Evolutionary conservation across 2,329 filamentous ascomycete species (phyloP).

Genomic region (Pyricularia sp.): DNA sequence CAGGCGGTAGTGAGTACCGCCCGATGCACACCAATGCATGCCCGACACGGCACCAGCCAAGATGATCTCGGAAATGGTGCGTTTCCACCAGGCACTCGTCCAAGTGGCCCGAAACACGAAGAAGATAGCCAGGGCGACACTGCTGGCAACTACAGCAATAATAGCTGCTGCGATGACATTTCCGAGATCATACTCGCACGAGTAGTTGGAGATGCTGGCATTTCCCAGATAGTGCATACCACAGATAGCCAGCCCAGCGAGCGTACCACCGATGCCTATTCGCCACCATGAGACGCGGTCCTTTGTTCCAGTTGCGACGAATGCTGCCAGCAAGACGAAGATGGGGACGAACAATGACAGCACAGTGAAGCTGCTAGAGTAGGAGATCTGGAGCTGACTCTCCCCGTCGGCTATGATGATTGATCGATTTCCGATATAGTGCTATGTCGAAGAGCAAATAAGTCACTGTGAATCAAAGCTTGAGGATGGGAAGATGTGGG

Average conservation of each 20-base stretch:
- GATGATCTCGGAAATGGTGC: constrained; percentile 54
- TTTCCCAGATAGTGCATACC: constrained; percentile 90
- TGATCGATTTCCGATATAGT: constrained; percentile 76
- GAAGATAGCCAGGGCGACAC: constrained; percentile 62
- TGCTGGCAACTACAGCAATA: constrained; percentile 65
- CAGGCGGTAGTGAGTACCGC: constrained; percentile 60
- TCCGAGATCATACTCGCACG: constrained; percentile 46
- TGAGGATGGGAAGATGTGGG: background rate
- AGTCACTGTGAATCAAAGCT: background rate
- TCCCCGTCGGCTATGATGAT: constrained; percentile 60
- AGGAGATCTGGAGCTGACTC: constrained; percentile 58
- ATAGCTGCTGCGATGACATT: constrained; percentile 60
- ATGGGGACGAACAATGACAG: constrained; percentile 76
- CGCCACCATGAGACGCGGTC: constrained; percentile 48
- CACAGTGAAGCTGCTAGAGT: constrained; percentile 62
- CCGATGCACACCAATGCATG: constrained; percentile 79
- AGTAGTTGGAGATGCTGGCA: constrained; percentile 70
- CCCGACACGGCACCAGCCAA: constrained; percentile 69
- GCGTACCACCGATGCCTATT: constrained; percentile 51
- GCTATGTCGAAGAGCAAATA: constrained; percentile 44
- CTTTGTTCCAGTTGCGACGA: constrained; percentile 56
- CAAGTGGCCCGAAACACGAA: constrained; percentile 68
- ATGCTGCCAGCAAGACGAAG: constrained; percentile 62
- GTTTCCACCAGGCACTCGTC: constrained; percentile 72
- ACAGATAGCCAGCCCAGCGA: constrained; percentile 67